Base-by-base conservation (phyloP, 2,329 filamentous ascomycete genomes). In the Alternaria sp. region DNA sequence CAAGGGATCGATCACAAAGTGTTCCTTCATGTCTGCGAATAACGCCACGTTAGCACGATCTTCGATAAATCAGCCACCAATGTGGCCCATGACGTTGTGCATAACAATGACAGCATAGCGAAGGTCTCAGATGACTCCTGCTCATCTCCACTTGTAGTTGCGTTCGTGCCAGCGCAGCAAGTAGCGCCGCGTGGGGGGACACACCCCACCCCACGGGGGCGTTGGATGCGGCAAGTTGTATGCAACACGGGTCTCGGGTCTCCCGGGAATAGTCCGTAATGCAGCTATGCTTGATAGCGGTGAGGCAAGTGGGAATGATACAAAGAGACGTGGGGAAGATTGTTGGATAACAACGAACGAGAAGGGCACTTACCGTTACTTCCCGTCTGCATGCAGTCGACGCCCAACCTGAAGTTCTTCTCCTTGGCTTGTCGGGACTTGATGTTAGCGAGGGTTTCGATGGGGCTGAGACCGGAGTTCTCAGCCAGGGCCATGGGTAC, bases 341-440 rank as follows among this genome's bases (percentile, higher is more conserved):
- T 26, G 59, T 48, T 47, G 34, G 55, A 41, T 59, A 51, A 54
- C 58, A 48, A 42, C 39, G 28, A 38, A 42, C n/a, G 58, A 59
- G 16, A 24, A 22, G 30, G 41, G 54, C 41, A 77, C 85, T 79
- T 81, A 89, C 87, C 88, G 81, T 97, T 98, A 83, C 87, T 93
- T 70, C 95, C 95, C 36, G 89, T 91, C 79, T 92, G 88, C 95
- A 99, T 98, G 85, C 96, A 99, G 84, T 99, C 95, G 46, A 99
- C 94, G 69, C 95, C 95, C 63, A 98, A 85, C 69, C 89, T 88
- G 49, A 88, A 84, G 79, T 90, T 90, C 74, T 89, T 87, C 81
- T 92, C 91, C 85, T 94, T 97, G 73, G 96, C 91, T 82, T 99
- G 95, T 82, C 96, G 89, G 72, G 93, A 96, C 87, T 99, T 99